Conservation (phyloP, 1,139 yeast genomes). For the Martiniozyma asiatica region DNA sequence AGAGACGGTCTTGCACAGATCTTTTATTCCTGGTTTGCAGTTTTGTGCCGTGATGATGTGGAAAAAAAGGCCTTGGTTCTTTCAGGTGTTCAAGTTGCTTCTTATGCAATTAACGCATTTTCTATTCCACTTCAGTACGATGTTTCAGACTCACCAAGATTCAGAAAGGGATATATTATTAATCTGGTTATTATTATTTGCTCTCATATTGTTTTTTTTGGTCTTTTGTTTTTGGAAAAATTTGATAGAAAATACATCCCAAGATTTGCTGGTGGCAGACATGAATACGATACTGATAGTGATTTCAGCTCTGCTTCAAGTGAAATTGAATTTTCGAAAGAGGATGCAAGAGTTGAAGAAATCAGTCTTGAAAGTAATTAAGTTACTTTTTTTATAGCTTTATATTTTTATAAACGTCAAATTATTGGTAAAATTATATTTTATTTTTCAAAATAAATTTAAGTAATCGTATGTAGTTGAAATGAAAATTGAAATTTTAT, state of each 20-base stretch:
- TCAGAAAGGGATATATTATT: slow-evolving; percentile 36
- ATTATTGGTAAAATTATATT: too few relatives aligned
- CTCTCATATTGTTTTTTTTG: slow-evolving; percentile 8
- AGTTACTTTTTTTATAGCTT: too few relatives aligned
- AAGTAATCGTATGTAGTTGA: too few relatives aligned
- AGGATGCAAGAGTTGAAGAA: too few relatives aligned
- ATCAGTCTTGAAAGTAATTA: too few relatives aligned
- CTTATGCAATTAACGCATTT: slow-evolving; percentile 39
- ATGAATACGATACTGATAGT: too few relatives aligned
- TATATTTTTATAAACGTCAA: too few relatives aligned
- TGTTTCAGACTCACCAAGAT: slow-evolving; percentile 33
- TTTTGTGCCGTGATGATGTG: slow-evolving; percentile 30
- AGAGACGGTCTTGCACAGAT: slow-evolving; percentile 21
- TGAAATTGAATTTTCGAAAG: too few relatives aligned
- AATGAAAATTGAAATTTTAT: too few relatives aligned
- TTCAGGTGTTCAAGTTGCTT: slow-evolving; percentile 35
- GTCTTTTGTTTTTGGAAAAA: slow-evolving; percentile 12
- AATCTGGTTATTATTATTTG: slow-evolving; percentile 30
- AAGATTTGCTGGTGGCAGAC: slow-evolving; percentile 11
- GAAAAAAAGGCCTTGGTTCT: slow-evolving; percentile 38
- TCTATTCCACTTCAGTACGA: slow-evolving; percentile 35
- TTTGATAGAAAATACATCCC: slow-evolving; percentile 11
- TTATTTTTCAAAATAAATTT: too few relatives aligned
- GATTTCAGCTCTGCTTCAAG: too few relatives aligned
- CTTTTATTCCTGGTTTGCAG: slow-evolving; percentile 41